phyloP scores from a whole-genome alignment of 2,329 filamentous ascomycete genomes.

The Clarireedia sp. region DNA sequence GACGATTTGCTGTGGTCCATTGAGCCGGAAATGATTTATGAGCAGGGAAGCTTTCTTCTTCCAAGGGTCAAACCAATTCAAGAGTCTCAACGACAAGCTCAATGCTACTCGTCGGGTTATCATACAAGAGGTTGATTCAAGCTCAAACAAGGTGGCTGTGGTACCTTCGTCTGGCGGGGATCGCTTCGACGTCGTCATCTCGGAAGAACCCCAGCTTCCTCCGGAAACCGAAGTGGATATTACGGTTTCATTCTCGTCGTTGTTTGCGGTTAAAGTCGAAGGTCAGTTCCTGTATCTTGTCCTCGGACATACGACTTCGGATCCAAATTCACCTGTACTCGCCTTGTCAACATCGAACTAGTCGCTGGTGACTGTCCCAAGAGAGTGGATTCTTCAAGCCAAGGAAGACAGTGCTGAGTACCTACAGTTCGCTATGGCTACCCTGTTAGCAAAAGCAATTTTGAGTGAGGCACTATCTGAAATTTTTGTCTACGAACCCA shows the following conservation, averaged over 20 bases:
- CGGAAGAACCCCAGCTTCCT: neutral
- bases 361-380: neutral
- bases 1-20: slow-evolving; percentile 11
- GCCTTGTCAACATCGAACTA: neutral
- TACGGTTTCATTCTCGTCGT: neutral
- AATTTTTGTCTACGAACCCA: neutral
- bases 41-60: slow-evolving; percentile 9
- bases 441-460: neutral
- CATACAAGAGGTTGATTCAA: slow-evolving; percentile 4
- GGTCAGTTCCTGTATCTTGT: neutral
- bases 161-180: neutral
- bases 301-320: neutral
- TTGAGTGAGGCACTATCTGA: neutral
- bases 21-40: slow-evolving; percentile 16
- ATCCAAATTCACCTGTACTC: neutral
- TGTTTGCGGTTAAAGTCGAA: neutral
- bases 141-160: neutral
- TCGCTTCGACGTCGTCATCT: neutral
- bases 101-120: slow-evolving; percentile 13
- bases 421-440: neutral
- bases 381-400: neutral
- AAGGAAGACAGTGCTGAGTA: neutral
- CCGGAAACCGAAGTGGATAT: neutral
- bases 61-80: slow-evolving; percentile 12
- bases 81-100: slow-evolving; percentile 9